phyloP scores from a whole-genome alignment of 106 monocot species.

The Hemerocallis citrina region DNA sequence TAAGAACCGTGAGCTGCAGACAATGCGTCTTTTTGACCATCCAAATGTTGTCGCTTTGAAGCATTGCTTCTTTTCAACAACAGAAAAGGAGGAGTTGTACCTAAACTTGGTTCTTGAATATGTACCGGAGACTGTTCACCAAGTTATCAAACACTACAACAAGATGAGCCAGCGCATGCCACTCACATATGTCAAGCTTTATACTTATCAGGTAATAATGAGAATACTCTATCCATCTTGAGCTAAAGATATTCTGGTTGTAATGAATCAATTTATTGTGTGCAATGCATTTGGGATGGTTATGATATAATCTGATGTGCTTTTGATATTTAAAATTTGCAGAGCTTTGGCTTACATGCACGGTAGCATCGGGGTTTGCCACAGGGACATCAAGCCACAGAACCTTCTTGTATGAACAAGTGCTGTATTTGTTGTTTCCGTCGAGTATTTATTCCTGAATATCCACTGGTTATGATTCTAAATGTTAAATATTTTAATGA shows the following conservation, averaged over 20 bases:
- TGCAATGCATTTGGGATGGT: no score
- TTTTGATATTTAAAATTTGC: conserved; percentile 14
- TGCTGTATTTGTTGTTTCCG: background rate
- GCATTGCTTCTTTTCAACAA: conserved; percentile 66
- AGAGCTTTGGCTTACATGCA: conserved; percentile 40
- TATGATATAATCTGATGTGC: background rate
- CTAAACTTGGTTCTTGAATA: conserved; percentile 58
- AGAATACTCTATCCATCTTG: no score
- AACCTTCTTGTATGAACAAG: conserved; percentile 34
- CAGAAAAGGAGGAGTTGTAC: conserved; percentile 55
- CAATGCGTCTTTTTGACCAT: conserved; percentile 55
- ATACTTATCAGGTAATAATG: conserved; percentile 41
- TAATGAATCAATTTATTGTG: no score
- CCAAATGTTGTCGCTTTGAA: conserved; percentile 51
- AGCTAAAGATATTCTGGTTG: no score
- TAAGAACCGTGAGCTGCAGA: conserved; percentile 51
- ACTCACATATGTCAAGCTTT: conserved; percentile 52
- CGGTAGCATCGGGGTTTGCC: conserved; percentile 37
- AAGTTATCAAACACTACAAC: conserved; percentile 51
- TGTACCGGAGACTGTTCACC: conserved; percentile 62
- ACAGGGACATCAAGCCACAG: conserved; percentile 52
- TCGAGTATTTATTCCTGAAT: no score
- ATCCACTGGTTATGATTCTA: no score
- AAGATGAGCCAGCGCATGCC: conserved; percentile 56
- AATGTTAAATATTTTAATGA: no score